Conservation (phyloP, 768 basidiomycete genomes). For the Trametes cingulata region DNA sequence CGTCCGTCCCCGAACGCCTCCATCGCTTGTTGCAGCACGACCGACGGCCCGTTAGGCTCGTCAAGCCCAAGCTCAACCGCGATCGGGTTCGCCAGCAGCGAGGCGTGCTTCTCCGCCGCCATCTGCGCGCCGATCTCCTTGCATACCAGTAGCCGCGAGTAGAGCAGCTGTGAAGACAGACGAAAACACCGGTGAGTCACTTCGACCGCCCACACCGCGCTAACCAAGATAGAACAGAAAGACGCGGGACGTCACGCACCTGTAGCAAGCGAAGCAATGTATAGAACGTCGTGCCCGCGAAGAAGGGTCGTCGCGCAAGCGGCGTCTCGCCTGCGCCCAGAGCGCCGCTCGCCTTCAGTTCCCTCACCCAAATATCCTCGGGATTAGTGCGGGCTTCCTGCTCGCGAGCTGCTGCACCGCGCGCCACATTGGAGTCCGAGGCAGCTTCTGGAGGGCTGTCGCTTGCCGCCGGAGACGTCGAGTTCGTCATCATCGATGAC, state of each 20-base stretch:
- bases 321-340: slow-evolving; percentile 28
- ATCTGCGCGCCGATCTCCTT: slow-evolving; percentile 77
- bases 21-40: slow-evolving; percentile 66
- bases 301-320: slow-evolving; percentile 60
- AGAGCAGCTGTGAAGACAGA: slow-evolving; percentile 61
- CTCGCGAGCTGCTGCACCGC: neutral
- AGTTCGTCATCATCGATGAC: slow-evolving; percentile 30
- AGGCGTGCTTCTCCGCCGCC: slow-evolving; percentile 64
- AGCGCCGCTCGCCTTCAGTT: slow-evolving; percentile 29
- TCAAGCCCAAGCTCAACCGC: slow-evolving; percentile 84
- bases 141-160: slow-evolving; percentile 83
- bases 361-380: slow-evolving; percentile 64
- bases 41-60: slow-evolving; percentile 75
- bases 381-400: slow-evolving; percentile 27
- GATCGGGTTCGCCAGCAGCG: slow-evolving; percentile 74
- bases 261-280: slow-evolving; percentile 85
- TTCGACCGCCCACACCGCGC: slow-evolving; percentile 10
- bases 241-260: slow-evolving; percentile 46
- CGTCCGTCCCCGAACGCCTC: slow-evolving; percentile 55
- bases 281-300: slow-evolving; percentile 92
- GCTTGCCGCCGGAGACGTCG: slow-evolving; percentile 37
- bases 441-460: slow-evolving; percentile 12
- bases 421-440: slow-evolving; percentile 12
- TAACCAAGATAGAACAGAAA: slow-evolving; percentile 13
- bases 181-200: slow-evolving; percentile 77